Evolutionary conservation across 164 flowering plant genomes (phyloP).

Genomic region (Protea cynaroides): DNA sequence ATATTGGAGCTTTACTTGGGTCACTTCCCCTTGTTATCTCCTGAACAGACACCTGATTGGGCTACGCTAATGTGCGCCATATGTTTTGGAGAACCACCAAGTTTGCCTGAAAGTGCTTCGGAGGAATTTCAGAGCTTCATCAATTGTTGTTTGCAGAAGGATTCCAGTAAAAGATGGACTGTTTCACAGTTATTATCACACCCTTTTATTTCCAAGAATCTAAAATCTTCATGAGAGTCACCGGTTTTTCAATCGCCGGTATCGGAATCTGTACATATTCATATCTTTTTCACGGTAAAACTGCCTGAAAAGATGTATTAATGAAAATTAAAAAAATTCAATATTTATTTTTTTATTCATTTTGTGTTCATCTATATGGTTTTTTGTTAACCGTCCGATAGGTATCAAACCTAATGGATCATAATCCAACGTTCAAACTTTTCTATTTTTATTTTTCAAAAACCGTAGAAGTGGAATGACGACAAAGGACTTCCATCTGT

Average conservation of each 20-base stretch:
- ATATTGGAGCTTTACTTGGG: constrained; percentile 65
- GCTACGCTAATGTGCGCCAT: constrained; percentile 81
- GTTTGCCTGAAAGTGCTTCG: constrained; percentile 46
- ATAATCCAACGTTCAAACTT: too few species aligned
- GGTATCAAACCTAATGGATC: too few species aligned
- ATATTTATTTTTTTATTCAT: too few species aligned
- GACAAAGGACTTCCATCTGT: too few species aligned
- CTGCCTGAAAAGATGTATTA: background rate
- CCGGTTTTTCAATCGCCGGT: constrained; percentile 3
- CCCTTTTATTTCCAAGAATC: constrained; percentile 39
- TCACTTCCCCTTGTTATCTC: constrained; percentile 54
- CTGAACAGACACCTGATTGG: constrained; percentile 79
- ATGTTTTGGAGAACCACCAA: constrained; percentile 71
- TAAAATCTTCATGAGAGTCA: background rate
- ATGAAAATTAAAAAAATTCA: too few species aligned
- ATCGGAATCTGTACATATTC: background rate
- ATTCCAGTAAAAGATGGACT: constrained; percentile 51
- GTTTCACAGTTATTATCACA: constrained; percentile 50
- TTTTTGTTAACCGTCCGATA: too few species aligned
- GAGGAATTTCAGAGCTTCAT: constrained; percentile 50
- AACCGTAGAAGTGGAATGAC: too few species aligned
- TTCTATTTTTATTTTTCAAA: too few species aligned
- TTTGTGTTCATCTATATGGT: too few species aligned
- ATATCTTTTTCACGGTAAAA: background rate
- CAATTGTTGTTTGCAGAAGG: constrained; percentile 70